Conservation (phyloP, 1,284 basidiomycete species). For the Trametes polyzona region DNA sequence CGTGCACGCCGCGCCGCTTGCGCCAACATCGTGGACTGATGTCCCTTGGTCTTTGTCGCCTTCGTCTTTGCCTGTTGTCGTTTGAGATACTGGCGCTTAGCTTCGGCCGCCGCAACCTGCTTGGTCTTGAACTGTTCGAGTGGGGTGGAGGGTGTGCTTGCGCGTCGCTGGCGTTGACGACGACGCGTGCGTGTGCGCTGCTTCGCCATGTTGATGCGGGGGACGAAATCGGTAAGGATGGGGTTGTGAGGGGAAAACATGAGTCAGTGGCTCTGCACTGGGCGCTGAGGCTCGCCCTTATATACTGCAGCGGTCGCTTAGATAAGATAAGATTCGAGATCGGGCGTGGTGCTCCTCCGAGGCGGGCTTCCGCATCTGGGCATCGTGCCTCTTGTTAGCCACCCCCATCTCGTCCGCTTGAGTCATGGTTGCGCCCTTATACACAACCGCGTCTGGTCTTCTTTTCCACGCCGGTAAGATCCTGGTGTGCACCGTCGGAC, state of each 20-base stretch:
- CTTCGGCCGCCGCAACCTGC: conserved; percentile 14
- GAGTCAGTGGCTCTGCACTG: background rate
- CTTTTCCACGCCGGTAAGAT: conserved; percentile 97
- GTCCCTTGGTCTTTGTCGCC: conserved; percentile 2
- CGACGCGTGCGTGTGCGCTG: conserved; percentile 11
- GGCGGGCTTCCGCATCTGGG: background rate
- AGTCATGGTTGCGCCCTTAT: conserved; percentile 84
- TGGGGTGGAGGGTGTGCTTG: conserved; percentile 23
- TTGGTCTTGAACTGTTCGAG: conserved; percentile 16
- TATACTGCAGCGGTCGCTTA: background rate
- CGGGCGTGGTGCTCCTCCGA: background rate
- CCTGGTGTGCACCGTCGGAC: conserved; percentile 87
- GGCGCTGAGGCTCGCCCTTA: conserved; percentile 6
- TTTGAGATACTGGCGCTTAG: conserved; percentile 26
- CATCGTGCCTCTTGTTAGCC: background rate
- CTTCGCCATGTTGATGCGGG: conserved; percentile 19
- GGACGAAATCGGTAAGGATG: background rate
- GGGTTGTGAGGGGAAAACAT: conserved; percentile 14
- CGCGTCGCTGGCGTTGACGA: conserved; percentile 16
- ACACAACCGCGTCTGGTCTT: conserved; percentile 82
- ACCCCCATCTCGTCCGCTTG: background rate
- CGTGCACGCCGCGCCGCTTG: conserved; percentile 25
- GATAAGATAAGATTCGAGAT: conserved; percentile 4
- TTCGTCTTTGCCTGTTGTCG: conserved; percentile 11
- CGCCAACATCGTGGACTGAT: conserved; percentile 1